Percentiles rank a stretch among this genome's conserved stretches.
Conservation (phyloP, 805 yeast genomes). For the Pichia kluyveri region DNA sequence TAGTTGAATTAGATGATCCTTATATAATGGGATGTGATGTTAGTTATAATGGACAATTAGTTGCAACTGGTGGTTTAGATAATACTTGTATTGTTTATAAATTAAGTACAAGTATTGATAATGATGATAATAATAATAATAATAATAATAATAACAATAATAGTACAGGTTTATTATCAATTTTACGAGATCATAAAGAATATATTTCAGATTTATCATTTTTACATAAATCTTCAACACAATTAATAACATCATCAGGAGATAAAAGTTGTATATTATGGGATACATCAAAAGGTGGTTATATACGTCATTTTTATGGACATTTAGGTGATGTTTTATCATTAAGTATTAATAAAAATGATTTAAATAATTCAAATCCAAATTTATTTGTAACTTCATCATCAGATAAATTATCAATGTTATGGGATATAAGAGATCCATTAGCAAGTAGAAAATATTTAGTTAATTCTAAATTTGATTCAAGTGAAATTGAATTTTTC, state of each 20-base stretch:
- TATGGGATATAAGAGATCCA: constrained; percentile 57
- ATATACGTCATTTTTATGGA: constrained; percentile 46
- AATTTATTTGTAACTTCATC: constrained; percentile 51
- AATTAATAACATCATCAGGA: constrained; percentile 65
- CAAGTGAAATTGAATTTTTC: constrained; percentile 51
- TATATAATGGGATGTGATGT: constrained; percentile 75
- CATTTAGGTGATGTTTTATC: constrained; percentile 67
- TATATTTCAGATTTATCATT: constrained; percentile 73
- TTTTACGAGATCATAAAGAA: constrained; percentile 74
- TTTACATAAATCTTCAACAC: constrained; percentile 35
- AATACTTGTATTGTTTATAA: constrained; percentile 69
- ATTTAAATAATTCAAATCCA: constrained; percentile 7
- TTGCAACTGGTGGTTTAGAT: constrained; percentile 79
- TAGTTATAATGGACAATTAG: constrained; percentile 54
- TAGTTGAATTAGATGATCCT: constrained; percentile 62
- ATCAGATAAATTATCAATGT: constrained; percentile 56
- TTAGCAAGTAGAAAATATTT: constrained; percentile 32
- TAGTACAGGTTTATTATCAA: constrained; percentile 30
- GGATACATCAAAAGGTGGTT: constrained; percentile 61
- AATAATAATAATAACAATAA: not conserved
- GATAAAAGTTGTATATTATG: constrained; percentile 74
- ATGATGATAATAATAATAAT: not conserved
- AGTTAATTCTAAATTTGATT: constrained; percentile 48
- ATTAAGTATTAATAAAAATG: constrained; percentile 25
- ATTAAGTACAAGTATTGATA: constrained; percentile 15